Percentiles rank a stretch among this genome's conserved stretches.
phyloP scores from a whole-genome alignment of 148 eudicot genomes.

The Euryodendron excelsum region DNA sequence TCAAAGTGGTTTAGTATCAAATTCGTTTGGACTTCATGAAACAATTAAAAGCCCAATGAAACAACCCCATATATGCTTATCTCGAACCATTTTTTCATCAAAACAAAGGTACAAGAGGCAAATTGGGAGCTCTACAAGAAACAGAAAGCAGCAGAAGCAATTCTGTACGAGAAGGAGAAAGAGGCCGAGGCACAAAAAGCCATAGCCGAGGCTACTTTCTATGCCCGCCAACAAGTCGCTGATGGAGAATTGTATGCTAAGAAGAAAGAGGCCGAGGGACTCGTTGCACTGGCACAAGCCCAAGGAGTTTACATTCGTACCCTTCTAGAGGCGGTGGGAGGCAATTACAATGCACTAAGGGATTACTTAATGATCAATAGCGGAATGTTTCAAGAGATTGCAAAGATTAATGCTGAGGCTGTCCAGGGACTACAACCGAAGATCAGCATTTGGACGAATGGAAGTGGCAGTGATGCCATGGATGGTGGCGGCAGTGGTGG shows the following conservation, averaged over 20 bases:
- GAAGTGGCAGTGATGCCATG: constrained; percentile 22
- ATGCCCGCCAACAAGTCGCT: constrained; percentile 39
- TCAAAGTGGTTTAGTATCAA: too few relatives aligned
- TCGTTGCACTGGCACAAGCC: constrained; percentile 38
- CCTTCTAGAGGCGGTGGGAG: constrained; percentile 16
- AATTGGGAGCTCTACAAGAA: constrained; percentile 60
- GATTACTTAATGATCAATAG: constrained; percentile 62
- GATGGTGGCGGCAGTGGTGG: constrained; percentile 37
- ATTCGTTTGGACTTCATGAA: too few relatives aligned
- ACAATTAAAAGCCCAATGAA: too few relatives aligned
- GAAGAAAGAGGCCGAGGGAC: constrained; percentile 38
- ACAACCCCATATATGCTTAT: too few relatives aligned
- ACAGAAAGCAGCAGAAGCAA: constrained; percentile 53
- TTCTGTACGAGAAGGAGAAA: constrained; percentile 27
- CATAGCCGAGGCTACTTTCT: constrained; percentile 35
- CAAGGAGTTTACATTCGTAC: constrained; percentile 31
- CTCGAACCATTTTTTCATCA: not conserved
- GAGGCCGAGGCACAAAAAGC: constrained; percentile 36
- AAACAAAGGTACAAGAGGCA: constrained; percentile 57
- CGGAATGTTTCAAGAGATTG: constrained; percentile 54
- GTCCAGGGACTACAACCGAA: constrained; percentile 48
- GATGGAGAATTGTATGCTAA: constrained; percentile 42
- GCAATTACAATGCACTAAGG: constrained; percentile 44
- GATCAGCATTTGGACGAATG: constrained; percentile 62
- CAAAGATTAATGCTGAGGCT: constrained; percentile 51